Evolutionary conservation across 352 stramenopile species (phyloP), one percentile per base, ranked within the genome.

Genomic region (Thalassiosira pacifica): DNA sequence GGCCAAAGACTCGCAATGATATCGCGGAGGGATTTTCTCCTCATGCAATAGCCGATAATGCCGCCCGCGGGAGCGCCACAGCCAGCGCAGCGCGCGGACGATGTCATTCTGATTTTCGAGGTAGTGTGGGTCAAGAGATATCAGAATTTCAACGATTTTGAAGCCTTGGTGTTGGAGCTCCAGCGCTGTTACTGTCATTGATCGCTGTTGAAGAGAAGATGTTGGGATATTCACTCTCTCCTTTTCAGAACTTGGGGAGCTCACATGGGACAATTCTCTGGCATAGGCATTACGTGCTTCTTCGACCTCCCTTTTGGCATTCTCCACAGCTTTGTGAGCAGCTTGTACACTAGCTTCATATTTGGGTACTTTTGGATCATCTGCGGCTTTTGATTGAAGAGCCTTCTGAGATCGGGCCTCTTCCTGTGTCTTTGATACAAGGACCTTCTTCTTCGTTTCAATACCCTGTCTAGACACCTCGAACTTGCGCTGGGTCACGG

Each of bases 141-240:
- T 95, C 16, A 99, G 92, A 40, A 96, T 96, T 76, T 97, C 92
- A 34, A 99, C 90, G 8, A 99, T 83, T 40, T 93, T 89, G 42
- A 99, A 93, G 1, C 97, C 97, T 85, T 99, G 97, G 48, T 98
- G 96, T 63, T 98, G 95, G 11, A 98, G 86, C 86, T 99, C 97
- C n/a, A 98, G 82, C 5, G 96, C 93, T 67, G 98, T 94, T 53
- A 86, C 82, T 45, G 82, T 94, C 92, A 95, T 95, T 26, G 79
- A 76, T 59, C 70, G 66, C 34, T 59, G 74, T 19, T 18, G n/a
- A 61, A 40, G 64, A 32, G 11, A 13, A 67, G 32, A 67, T 59
- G 6, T 42, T 42, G 4, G 4, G 34, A 42, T 42, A 10, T 42
- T 42, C 34, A 10, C 34, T 10, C 4, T 42, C 10, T 42, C 34